Evolutionary conservation across 129 eudicot genomes (phyloP).

Genomic region (Cynara cardunculus): DNA sequence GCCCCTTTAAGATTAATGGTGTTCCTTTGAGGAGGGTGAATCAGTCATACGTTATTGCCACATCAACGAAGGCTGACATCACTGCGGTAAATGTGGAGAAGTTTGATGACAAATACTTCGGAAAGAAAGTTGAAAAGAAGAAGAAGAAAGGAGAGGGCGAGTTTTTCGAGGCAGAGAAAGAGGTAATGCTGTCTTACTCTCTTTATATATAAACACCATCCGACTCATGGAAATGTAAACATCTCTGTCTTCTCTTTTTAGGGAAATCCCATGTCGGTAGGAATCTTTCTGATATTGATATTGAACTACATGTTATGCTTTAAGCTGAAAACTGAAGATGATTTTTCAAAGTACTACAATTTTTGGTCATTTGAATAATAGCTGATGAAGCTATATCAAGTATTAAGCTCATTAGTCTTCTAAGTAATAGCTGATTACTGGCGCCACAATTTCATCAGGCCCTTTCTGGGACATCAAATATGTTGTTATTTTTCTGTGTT

Average conservation of each 20-base stretch:
- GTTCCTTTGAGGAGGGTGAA: conserved; percentile 83
- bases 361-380: too few relatives aligned
- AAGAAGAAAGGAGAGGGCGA: conserved; percentile 68
- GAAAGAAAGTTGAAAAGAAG: conserved; percentile 62
- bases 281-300: not conserved
- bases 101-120: conserved; percentile 64
- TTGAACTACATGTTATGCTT: not conserved
- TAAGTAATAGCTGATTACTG: not conserved
- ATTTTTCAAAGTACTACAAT: too few relatives aligned
- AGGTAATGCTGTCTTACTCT: conserved; percentile 27
- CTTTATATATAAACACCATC: not conserved
- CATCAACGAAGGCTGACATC: conserved; percentile 64
- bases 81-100: conserved; percentile 53
- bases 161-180: conserved; percentile 63
- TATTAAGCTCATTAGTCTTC: not conserved
- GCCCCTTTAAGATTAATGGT: conserved; percentile 78
- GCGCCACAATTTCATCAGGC: not conserved
- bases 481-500: not conserved
- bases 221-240: too few relatives aligned
- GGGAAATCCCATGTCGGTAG: not conserved
- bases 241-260: not conserved
- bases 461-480: not conserved
- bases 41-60: conserved; percentile 70
- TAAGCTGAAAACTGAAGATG: not conserved
- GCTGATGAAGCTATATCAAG: not conserved